These are phyloP conservation scores for Ascoidea asiatica DNA, from an alignment of 805 yeast species.

Conservation along the genomic window DNA sequence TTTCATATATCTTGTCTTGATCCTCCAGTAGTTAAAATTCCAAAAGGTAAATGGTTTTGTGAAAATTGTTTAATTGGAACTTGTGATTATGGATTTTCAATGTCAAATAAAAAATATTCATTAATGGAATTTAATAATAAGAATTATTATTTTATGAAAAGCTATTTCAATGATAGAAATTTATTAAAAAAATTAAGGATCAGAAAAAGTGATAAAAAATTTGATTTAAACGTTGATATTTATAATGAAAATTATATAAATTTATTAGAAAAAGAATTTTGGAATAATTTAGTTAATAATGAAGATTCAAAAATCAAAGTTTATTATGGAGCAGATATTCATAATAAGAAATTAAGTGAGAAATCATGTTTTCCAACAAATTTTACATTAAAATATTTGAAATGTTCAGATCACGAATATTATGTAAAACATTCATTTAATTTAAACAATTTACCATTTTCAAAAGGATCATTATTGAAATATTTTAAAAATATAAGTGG, in stretches of 20 bases:
- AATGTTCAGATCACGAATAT: too few species aligned
- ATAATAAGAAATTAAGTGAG: slow-evolving; percentile 48
- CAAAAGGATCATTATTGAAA: slow-evolving; percentile 55
- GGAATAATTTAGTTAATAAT: slow-evolving; percentile 37
- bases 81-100: slow-evolving; percentile 82
- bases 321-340: slow-evolving; percentile 79
- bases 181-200: slow-evolving; percentile 16
- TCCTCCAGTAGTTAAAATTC: slow-evolving; percentile 38
- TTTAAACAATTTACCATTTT: slow-evolving; percentile 56
- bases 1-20: slow-evolving; percentile 59
- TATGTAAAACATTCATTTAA: slow-evolving; percentile 62
- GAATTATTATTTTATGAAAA: slow-evolving; percentile 34
- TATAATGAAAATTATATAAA: slow-evolving; percentile 7
- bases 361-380: slow-evolving; percentile 63
- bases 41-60: slow-evolving; percentile 66
- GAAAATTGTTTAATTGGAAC: slow-evolving; percentile 75
- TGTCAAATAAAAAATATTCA: slow-evolving; percentile 38
- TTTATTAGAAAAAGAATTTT: slow-evolving; percentile 48
- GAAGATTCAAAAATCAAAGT: slow-evolving; percentile 40
- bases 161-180: slow-evolving; percentile 26
- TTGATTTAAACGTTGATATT: slow-evolving; percentile 18
- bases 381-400: slow-evolving; percentile 13
- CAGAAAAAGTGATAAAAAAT: slow-evolving; percentile 39
- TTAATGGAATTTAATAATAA: slow-evolving; percentile 45
- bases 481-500: slow-evolving; percentile 68